Evolutionary conservation across 495 filamentous ascomycete species (phyloP), one percentile per base, ranked within the genome.

Genomic region (Xylaria nigripes): DNA sequence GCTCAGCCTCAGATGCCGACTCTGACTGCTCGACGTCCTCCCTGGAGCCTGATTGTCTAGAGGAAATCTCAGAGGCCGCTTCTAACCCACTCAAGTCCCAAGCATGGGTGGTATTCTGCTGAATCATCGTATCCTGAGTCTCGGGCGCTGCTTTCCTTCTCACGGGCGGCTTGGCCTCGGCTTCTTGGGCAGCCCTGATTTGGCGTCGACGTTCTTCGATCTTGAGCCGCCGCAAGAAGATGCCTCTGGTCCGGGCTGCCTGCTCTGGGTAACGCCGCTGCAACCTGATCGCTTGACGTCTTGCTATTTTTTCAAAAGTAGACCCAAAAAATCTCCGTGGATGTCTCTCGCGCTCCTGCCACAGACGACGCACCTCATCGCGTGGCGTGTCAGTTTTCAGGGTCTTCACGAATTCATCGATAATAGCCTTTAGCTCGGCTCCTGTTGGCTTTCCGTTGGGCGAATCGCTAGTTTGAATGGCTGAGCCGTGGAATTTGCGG

Each of bases 381-480:
- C 41, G 48, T 0, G 45, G 51, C 1, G 46, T 66, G 6, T 30
- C 13, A 6, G 32, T 22, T 42, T 55, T 63, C 0, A 63, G 22
- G 0, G 42, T 38, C 10, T 51, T 48, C 1, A 63, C 22, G 18
- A 66, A 66, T 2, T 61, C 36, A 22, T 57, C 58, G 36, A 66
- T 24, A 21, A 63, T 15, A n/a, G 38, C 49, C 19, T 24, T 13
- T 18, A 62, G n/a, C 44, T 56, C 48, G 12, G 25, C 45, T 0
- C 1, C n/a, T 41, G 34, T 48, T 55, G 21, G 27, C 42, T 42
- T 32, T 3, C 36, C 24, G 19, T 18, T 24, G 18, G 12, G 9
- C 24, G 5, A 16, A 4, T 53, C 6, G 23, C 25, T 2, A 29
- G 36, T 22, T 36, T 19, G 36, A 15, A 34, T 25, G 2, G 51